Percentiles rank a stretch among this genome's conserved stretches.
Evolutionary conservation across 805 yeast genomes (phyloP).

Genomic region (Ogataea ramenticola): DNA sequence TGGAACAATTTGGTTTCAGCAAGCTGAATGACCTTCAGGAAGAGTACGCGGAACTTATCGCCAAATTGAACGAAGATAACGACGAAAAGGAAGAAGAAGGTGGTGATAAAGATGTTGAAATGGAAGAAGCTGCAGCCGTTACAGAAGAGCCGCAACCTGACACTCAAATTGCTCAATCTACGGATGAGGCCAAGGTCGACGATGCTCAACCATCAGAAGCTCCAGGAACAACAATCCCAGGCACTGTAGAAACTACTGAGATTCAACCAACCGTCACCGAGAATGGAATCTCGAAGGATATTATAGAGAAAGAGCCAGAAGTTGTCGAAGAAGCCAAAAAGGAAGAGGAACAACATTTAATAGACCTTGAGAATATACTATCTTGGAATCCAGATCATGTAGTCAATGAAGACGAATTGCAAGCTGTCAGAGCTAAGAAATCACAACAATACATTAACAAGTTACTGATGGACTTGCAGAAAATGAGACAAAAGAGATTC

Average conservation of each 20-base stretch:
- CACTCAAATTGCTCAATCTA: neutral
- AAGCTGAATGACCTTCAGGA: conserved; percentile 21
- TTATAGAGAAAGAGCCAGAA: too few relatives aligned
- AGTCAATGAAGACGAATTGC: conserved; percentile 18
- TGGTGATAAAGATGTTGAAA: neutral
- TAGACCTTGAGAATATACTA: conserved; percentile 22
- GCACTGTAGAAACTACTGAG: too few relatives aligned
- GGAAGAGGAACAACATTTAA: conserved; percentile 4
- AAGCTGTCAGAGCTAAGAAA: conserved; percentile 13
- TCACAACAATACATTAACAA: conserved; percentile 33
- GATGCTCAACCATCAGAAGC: too few relatives aligned
- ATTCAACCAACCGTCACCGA: too few relatives aligned
- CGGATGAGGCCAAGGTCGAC: neutral
- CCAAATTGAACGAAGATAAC: conserved; percentile 7
- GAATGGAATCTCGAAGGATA: too few relatives aligned
- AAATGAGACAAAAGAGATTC: conserved; percentile 41
- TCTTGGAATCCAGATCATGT: conserved; percentile 19
- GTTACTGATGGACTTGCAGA: conserved; percentile 41
- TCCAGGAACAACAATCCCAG: too few relatives aligned
- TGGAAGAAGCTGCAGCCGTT: neutral
- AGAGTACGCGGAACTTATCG: conserved; percentile 6
- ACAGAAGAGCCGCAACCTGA: neutral
- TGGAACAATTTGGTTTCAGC: conserved; percentile 44
- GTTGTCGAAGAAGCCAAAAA: neutral
- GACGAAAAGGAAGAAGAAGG: conserved; percentile 2